phyloP scores from a whole-genome alignment of 768 basidiomycete species.

The Rhodosporidiobolus sp. region DNA sequence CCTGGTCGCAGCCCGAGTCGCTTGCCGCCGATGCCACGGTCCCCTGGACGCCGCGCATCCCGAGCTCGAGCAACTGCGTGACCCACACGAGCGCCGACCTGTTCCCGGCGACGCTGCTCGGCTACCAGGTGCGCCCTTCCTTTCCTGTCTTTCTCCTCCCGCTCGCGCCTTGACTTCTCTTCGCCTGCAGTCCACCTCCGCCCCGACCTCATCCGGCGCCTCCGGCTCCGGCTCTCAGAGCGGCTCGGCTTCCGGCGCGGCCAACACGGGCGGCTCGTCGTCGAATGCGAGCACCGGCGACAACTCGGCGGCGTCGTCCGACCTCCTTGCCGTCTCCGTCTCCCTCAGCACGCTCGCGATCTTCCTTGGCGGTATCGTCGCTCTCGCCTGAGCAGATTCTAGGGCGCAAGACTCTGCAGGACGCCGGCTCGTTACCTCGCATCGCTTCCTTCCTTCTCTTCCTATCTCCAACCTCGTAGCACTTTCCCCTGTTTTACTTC shows the following conservation, averaged over 20 bases:
- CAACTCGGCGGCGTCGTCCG: neutral
- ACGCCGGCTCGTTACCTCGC: neutral
- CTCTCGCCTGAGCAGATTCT: neutral
- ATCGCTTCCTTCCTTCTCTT: neutral
- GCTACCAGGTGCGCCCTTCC: slow-evolving; percentile 19
- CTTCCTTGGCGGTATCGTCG: neutral
- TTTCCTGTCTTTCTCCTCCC: too few relatives aligned
- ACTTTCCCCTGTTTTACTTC: too few relatives aligned
- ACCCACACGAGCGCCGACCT: slow-evolving; percentile 40
- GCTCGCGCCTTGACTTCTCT: too few relatives aligned
- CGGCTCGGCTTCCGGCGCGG: neutral
- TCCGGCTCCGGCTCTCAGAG: neutral
- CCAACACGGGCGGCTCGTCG: neutral
- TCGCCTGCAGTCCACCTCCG: too few relatives aligned
- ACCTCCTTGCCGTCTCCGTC: neutral
- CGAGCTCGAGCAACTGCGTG: slow-evolving; percentile 44
- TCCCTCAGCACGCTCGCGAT: neutral
- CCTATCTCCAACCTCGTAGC: too few relatives aligned
- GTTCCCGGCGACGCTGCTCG: slow-evolving; percentile 23
- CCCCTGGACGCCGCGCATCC: slow-evolving; percentile 41
- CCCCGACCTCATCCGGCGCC: too few relatives aligned
- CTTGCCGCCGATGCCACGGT: slow-evolving; percentile 39
- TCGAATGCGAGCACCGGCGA: too few relatives aligned
- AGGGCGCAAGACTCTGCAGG: too few relatives aligned
- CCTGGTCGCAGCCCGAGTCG: slow-evolving; percentile 42